phyloP scores from a whole-genome alignment of 2,329 filamentous ascomycete genomes.

The Didymella pinodella region DNA sequence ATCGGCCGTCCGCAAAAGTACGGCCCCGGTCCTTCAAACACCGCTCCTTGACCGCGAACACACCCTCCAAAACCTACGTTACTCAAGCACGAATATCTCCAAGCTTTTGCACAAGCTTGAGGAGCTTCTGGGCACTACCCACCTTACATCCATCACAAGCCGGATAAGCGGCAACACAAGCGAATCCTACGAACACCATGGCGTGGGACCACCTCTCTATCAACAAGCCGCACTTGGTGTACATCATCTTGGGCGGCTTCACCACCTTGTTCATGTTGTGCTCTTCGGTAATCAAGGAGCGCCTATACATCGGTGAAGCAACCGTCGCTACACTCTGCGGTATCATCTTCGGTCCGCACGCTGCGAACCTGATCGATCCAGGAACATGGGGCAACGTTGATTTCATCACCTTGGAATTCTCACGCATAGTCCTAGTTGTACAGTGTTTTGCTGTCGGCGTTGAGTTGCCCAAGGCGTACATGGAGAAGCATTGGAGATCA shows the following conservation, averaged over 20 bases:
- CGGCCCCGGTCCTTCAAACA: constrained; percentile 25
- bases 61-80: not conserved
- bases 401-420: constrained; percentile 87
- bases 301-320: constrained; percentile 97
- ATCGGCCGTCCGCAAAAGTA: constrained; percentile 28
- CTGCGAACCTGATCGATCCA: constrained; percentile 79
- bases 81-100: not conserved
- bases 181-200: constrained; percentile 58
- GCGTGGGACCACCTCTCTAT: constrained; percentile 83
- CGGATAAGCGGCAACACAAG: constrained; percentile 20
- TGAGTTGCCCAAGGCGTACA: constrained; percentile 91
- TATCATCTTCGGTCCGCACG: constrained; percentile 88
- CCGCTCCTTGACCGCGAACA: constrained; percentile 9
- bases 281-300: constrained; percentile 97
- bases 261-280: constrained; percentile 98
- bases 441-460: constrained; percentile 93
- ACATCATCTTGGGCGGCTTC: constrained; percentile 97
- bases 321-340: constrained; percentile 90
- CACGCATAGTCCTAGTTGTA: constrained; percentile 86
- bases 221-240: constrained; percentile 96
- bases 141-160: constrained; percentile 16
- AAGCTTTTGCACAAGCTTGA: constrained; percentile 27
- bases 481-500: constrained; percentile 97
- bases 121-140: constrained; percentile 20
- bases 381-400: constrained; percentile 82